Evolutionary conservation across 257 asterid genomes (phyloP), one percentile per base, ranked within the genome.

Genomic region (Coffea eugenioides): DNA sequence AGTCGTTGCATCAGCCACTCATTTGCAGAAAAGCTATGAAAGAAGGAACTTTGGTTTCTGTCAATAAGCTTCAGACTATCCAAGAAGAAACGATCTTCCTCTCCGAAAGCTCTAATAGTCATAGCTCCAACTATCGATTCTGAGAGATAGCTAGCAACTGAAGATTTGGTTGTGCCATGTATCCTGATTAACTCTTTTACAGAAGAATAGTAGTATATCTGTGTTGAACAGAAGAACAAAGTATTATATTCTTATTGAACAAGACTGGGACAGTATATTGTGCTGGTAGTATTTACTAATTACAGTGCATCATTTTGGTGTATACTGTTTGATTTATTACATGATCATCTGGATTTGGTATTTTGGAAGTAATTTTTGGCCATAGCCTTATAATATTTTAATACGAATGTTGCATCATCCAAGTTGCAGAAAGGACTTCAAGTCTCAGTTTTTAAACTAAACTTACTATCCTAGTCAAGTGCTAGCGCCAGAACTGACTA

Each of bases 1-100:
- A 86, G 68, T 1, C 88, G 88, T 74, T 74, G 81, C 78, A 82
- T 84, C 75, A 86, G 80, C 90, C 88, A 86, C 64, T 86, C 90
- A 0, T 79, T 86, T 64, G 90, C 88, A 34, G 88, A 74, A 71
- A 86, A 84, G 52, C 82, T 82, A 57, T 84, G 85, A 52, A 84
- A 86, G 34, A 72, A 77, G 14, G 88, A 45, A 43, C 85, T 75
- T 52, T 79, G 82, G 52, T 80, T 76, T 49, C 65, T 81, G 74
- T 86, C 88, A n/a, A 86, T 54, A 75, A 84, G 83, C n/a, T 80
- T 62, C 36, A 82, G 48, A 56, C 82, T 69, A 67, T 77, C 80
- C 41, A 74, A 41, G 54, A 79, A 83, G 79, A 86, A 86, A 27
- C 83, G 81, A 13, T 84, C 83, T 76, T 86, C 88, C 77, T 86